Evolutionary conservation across 2,329 filamentous ascomycete species (phyloP), one percentile per base, ranked within the genome.

Genomic region (Aspergillus fijiensis): DNA sequence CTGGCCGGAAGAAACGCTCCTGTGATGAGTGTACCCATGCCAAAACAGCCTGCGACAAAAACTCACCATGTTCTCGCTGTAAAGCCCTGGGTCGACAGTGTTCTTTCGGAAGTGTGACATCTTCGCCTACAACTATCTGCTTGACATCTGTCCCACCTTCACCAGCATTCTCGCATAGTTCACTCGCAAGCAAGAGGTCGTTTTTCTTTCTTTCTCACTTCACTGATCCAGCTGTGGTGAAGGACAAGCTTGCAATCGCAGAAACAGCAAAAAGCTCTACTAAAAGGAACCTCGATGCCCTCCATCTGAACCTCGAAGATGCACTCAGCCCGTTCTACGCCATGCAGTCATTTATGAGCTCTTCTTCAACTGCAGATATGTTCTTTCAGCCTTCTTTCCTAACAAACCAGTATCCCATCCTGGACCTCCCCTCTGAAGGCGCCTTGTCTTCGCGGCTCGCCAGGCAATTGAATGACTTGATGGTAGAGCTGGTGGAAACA

Each of bases 141-240:
- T 60, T 60, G 14, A 16, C 25, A 4, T 23, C 39, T 2, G 14
- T 42, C 10, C 62, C 65, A 7, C 39, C 52, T 16, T 55, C 60
- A n/a, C 54, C 62, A 14, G 53, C 52, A n/a, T 60, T n/a, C 19
- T 60, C 10, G 35, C 49, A 45, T 5, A 4, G 19, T 3, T 4
- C 5, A 23, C 12, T 11, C 57, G 5, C 63, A 59, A 33, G 45
- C 54, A 2, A 56, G 49, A 33, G 60, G 54, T 69, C 63, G 6
- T 73, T 72, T 21, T 69, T 65, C n/a, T 73, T 73, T 9, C 63
- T 73, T 19, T 63, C 61, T 0, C 70, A 69, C 48, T 72, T 73
- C 42, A 68, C 70, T n/a, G 69, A 68, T 51, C 70, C 70, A 5
- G 61, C 56, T 12, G 61, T 70, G 6, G 63, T 72, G 19, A 65